Percentiles rank a stretch among this genome's conserved stretches.
Evolutionary conservation across 306 rosid species (phyloP).

Genomic region (Quillaja saponaria): DNA sequence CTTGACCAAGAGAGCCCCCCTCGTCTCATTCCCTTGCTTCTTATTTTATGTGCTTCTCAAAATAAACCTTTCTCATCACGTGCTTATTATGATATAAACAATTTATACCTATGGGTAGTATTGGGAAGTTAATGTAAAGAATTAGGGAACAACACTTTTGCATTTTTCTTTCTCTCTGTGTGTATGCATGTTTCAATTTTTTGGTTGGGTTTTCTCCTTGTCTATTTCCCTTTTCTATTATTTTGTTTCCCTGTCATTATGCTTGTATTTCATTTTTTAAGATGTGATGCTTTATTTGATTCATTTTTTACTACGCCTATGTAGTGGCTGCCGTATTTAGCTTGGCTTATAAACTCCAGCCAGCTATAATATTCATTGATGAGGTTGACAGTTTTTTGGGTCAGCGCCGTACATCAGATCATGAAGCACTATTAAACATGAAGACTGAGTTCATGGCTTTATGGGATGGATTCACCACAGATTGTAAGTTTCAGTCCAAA

Average conservation of each 20-base stretch:
- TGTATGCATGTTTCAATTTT: no score
- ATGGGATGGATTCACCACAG: slow-evolving; percentile 98
- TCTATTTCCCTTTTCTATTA: no score
- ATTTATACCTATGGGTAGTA: background rate
- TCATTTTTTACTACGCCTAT: slow-evolving; percentile 28
- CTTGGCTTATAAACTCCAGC: slow-evolving; percentile 97
- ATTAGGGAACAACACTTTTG: background rate
- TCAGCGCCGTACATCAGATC: slow-evolving; percentile 89
- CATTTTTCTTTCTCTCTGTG: no score
- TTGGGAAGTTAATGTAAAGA: background rate
- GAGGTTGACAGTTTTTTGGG: slow-evolving; percentile 99
- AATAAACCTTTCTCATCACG: no score
- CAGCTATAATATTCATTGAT: slow-evolving; percentile 95
- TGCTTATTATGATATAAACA: no score
- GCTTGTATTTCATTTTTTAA: slow-evolving; percentile 24
- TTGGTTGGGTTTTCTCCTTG: no score
- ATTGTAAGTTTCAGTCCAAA: slow-evolving; percentile 59
- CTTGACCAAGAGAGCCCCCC: no score
- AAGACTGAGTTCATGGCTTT: slow-evolving; percentile 98
- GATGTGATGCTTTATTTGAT: slow-evolving; percentile 10
- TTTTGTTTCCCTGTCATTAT: background rate
- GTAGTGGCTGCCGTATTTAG: slow-evolving; percentile 95
- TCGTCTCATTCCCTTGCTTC: no score
- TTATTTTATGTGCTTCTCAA: no score
- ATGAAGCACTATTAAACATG: slow-evolving; percentile 94